A percentile compares a stretch with the other conserved stretches of the same genome.
phyloP scores from a whole-genome alignment of 805 yeast genomes.

The Zygosaccharomyces pseudorouxii region DNA sequence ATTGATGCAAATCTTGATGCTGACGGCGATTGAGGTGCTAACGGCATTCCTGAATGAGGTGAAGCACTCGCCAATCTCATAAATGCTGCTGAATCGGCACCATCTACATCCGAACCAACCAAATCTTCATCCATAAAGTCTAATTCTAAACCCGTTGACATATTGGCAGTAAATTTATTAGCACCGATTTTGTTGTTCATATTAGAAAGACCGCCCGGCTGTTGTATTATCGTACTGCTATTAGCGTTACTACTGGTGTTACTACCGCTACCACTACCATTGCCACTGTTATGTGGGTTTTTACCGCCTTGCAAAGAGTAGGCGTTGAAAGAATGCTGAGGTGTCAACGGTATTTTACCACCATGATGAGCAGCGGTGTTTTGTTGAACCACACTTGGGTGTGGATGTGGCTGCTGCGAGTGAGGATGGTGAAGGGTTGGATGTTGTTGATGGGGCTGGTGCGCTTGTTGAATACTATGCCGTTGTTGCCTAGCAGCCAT shows the following conservation, averaged over 20 bases:
- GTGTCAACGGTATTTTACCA: slow-evolving; percentile 20
- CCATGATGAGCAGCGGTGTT: slow-evolving; percentile 15
- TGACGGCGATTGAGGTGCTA: background rate
- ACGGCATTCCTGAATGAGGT: slow-evolving; percentile 4
- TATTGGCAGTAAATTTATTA: slow-evolving; percentile 9
- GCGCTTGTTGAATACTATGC: slow-evolving; percentile 1
- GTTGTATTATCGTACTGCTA: background rate
- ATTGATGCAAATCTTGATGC: slow-evolving; percentile 12
- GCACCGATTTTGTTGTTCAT: slow-evolving; percentile 20
- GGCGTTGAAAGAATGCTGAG: slow-evolving; percentile 19
- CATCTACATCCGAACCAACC: slow-evolving; percentile 14
- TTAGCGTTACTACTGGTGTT: slow-evolving; percentile 14
- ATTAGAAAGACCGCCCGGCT: slow-evolving; percentile 6
- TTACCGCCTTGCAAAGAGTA: slow-evolving; percentile 14
- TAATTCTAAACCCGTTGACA: slow-evolving; percentile 19
- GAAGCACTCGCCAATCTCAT: slow-evolving; percentile 13
- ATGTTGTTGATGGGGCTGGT: background rate
- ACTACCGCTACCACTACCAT: slow-evolving; percentile 25
- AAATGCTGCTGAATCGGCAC: slow-evolving; percentile 12
- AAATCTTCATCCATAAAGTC: slow-evolving; percentile 26
- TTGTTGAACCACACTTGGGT: slow-evolving; percentile 5
- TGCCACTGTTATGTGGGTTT: slow-evolving; percentile 16
- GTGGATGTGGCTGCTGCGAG: background rate
- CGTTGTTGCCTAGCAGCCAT: slow-evolving; percentile 2
- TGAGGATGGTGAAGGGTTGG: background rate